These are phyloP conservation scores for Fusarium oxysporum DNA, from an alignment of 2,329 filamentous ascomycete genomes.

Conservation along the genomic window DNA sequence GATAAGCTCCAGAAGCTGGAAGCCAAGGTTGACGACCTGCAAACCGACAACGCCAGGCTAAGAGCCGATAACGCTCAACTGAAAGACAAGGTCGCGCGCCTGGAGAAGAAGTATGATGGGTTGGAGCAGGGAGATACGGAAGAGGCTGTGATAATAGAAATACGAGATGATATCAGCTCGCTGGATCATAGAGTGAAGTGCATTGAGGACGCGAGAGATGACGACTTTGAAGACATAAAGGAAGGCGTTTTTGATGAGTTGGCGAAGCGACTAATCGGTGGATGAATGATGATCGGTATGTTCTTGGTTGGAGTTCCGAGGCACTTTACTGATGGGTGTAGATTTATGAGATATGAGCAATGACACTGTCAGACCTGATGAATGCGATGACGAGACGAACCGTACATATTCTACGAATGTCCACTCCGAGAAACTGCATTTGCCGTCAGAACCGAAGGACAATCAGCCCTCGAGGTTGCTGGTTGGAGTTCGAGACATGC, in stretches of 20 bases:
- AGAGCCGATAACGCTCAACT: conserved; percentile 4
- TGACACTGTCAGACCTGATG: too few species aligned
- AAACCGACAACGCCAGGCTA: conserved; percentile 4
- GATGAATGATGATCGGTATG: not conserved
- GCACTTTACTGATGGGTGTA: not conserved
- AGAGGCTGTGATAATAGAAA: conserved; percentile 9
- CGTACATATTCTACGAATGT: not conserved
- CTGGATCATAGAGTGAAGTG: conserved; percentile 4
- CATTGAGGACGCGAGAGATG: conserved; percentile 2
- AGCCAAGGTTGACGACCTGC: conserved; percentile 9
- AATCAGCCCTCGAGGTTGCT: not conserved
- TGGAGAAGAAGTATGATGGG: conserved; percentile 4
- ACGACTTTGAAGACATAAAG: conserved; percentile 6
- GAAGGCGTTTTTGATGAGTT: conserved; percentile 18
- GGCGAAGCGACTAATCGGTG: conserved; percentile 3
- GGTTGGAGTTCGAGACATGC: not conserved
- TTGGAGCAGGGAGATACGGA: conserved; percentile 2
- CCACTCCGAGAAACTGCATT: not conserved
- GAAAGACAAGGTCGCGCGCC: not conserved
- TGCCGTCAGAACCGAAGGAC: too few species aligned
- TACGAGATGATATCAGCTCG: conserved; percentile 14
- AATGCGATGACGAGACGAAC: not conserved
- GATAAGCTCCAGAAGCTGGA: conserved; percentile 19
- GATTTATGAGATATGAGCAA: not conserved
- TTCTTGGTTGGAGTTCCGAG: not conserved